Conservation (phyloP, 129 eudicot genomes). For the Dittrichia graveolens region DNA sequence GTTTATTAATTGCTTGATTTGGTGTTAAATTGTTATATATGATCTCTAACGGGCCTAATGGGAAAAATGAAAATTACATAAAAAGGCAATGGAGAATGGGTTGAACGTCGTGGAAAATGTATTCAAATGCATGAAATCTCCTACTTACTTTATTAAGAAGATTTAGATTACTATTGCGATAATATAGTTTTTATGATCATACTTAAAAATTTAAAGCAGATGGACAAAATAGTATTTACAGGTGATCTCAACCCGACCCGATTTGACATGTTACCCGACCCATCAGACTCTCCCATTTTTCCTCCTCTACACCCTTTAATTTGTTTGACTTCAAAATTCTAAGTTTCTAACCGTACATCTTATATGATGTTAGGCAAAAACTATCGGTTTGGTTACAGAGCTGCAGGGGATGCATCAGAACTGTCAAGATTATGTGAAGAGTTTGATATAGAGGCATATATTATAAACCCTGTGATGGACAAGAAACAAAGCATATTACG, state of each 20-base stretch:
- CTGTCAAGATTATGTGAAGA: constrained; percentile 71
- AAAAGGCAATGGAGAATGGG: not conserved
- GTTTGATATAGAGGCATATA: constrained; percentile 67
- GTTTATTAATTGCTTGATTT: not conserved
- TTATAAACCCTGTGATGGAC: constrained; percentile 91
- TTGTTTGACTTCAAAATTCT: constrained; percentile 17
- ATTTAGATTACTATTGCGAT: not conserved
- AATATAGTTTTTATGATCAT: not conserved
- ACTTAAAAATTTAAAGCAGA: too few species aligned
- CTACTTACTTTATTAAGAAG: too few species aligned
- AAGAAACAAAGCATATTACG: constrained; percentile 46
- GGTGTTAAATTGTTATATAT: too few species aligned
- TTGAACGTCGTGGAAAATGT: not conserved
- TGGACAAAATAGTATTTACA: not conserved
- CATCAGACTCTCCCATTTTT: not conserved
- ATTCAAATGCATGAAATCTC: too few species aligned
- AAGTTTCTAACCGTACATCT: constrained; percentile 4
- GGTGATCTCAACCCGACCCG: not conserved
- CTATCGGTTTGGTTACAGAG: constrained; percentile 90
- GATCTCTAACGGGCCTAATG: not conserved
- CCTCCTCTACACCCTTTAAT: not conserved
- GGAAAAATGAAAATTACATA: not conserved
- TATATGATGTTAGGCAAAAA: constrained; percentile 63
- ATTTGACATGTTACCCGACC: not conserved
- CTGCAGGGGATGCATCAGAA: constrained; percentile 80